phyloP scores from a whole-genome alignment of 2,329 filamentous ascomycete genomes.

The Leptosphaerulina australis region DNA sequence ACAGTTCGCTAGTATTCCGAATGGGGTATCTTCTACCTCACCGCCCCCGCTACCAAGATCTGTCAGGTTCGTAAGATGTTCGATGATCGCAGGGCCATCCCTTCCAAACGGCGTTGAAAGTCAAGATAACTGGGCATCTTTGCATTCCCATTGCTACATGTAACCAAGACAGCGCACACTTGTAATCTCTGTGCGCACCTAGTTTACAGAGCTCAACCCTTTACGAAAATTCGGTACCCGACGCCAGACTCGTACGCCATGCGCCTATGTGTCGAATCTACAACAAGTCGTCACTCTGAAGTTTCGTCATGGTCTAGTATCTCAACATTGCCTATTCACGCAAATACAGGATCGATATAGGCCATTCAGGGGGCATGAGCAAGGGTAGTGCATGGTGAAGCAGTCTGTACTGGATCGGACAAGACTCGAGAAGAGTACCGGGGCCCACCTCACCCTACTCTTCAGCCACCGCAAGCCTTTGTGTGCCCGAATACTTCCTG shows the following conservation, averaged over 20 bases:
- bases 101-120: slow-evolving; percentile 8
- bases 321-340: background rate
- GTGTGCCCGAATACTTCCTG: background rate
- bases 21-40: slow-evolving; percentile 4
- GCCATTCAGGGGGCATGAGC: background rate
- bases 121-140: slow-evolving; percentile 22
- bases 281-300: background rate
- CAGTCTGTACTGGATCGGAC: background rate
- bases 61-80: slow-evolving; percentile 23
- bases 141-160: slow-evolving; percentile 20
- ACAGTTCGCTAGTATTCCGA: slow-evolving; percentile 16
- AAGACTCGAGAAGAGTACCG: background rate
- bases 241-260: background rate
- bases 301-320: background rate
- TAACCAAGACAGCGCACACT: slow-evolving; percentile 6
- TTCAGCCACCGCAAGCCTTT: background rate
- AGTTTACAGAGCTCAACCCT: background rate
- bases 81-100: slow-evolving; percentile 27
- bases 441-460: background rate
- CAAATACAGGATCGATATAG: background rate
- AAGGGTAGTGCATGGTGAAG: background rate
- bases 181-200: background rate
- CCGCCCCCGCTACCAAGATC: slow-evolving; percentile 7
- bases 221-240: background rate
- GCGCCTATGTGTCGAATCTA: background rate